A percentile compares a stretch with the other conserved stretches of the same genome.
Evolutionary conservation across 768 basidiomycete genomes (phyloP).

Genomic region (Sistotremastrum niveocremeum): DNA sequence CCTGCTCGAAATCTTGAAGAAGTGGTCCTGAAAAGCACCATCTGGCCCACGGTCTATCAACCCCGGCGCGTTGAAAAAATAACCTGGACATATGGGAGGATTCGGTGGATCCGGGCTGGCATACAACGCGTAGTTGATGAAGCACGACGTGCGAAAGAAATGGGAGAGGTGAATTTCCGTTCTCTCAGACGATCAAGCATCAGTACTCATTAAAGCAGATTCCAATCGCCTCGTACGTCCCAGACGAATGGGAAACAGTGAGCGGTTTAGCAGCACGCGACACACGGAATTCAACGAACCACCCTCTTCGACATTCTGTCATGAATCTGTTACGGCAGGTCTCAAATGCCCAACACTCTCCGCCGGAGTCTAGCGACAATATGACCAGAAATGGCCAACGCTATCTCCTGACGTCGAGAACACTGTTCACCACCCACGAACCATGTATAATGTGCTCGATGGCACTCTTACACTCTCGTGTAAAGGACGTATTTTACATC

Average conservation of each 20-base stretch:
- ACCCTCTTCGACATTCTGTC: slow-evolving; percentile 78
- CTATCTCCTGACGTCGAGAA: slow-evolving; percentile 77
- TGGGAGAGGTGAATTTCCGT: slow-evolving; percentile 43
- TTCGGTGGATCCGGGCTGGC: slow-evolving; percentile 66
- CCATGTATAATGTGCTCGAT: slow-evolving; percentile 98
- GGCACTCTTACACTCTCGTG: slow-evolving; percentile 91
- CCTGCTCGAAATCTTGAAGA: slow-evolving; percentile 58
- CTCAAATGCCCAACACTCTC: slow-evolving; percentile 31
- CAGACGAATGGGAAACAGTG: slow-evolving; percentile 20
- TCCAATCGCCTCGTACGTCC: slow-evolving; percentile 63
- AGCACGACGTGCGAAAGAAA: slow-evolving; percentile 30
- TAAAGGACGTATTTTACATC: slow-evolving; percentile 72
- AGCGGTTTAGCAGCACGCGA: slow-evolving; percentile 39
- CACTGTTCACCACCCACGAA: slow-evolving; percentile 87
- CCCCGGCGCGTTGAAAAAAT: slow-evolving; percentile 53
- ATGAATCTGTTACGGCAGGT: slow-evolving; percentile 62
- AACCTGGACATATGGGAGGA: slow-evolving; percentile 50
- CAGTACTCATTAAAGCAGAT: slow-evolving; percentile 28
- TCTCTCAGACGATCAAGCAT: not conserved
- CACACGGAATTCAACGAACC: slow-evolving; percentile 47
- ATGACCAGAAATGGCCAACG: slow-evolving; percentile 48
- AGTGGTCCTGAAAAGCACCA: slow-evolving; percentile 44
- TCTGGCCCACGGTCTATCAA: slow-evolving; percentile 82
- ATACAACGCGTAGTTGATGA: slow-evolving; percentile 38
- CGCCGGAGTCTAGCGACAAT: not conserved